phyloP scores from a whole-genome alignment of 441 rosid genomes.

The Euphorbia corollata region DNA sequence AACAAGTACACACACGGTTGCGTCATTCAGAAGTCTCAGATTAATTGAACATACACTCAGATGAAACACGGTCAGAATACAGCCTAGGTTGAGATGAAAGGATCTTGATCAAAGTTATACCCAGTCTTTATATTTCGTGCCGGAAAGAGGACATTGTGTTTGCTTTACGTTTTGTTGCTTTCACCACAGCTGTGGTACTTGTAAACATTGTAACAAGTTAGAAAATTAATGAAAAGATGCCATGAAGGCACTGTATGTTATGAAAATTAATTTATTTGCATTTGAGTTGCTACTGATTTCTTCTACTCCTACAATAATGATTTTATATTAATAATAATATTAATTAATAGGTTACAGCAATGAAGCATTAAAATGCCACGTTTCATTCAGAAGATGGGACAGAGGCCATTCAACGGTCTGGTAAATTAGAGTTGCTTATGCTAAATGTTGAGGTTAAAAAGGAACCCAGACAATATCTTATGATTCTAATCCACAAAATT shows the following conservation, averaged over 20 bases:
- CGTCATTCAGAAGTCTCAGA: background rate
- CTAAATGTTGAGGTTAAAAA: no score
- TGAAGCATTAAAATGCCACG: no score
- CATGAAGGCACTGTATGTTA: background rate
- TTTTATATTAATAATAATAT: no score
- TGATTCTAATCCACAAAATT: no score
- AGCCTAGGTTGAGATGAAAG: background rate
- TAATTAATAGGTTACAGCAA: no score
- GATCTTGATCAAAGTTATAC: conserved; percentile 1
- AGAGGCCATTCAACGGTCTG: no score
- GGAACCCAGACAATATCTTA: no score
- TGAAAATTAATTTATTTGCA: background rate
- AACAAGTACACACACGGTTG: background rate
- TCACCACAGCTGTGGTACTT: background rate
- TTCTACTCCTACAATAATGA: no score
- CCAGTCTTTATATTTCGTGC: background rate
- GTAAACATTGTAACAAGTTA: conserved; percentile 8
- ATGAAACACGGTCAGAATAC: background rate
- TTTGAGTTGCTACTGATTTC: background rate
- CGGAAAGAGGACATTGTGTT: background rate
- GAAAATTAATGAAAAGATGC: conserved; percentile 4
- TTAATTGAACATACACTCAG: background rate
- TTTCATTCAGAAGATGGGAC: no score
- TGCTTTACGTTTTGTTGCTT: background rate
- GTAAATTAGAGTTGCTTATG: no score